Conservation (phyloP, 495 filamentous ascomycete genomes). For the Articulospora tetracladia region DNA sequence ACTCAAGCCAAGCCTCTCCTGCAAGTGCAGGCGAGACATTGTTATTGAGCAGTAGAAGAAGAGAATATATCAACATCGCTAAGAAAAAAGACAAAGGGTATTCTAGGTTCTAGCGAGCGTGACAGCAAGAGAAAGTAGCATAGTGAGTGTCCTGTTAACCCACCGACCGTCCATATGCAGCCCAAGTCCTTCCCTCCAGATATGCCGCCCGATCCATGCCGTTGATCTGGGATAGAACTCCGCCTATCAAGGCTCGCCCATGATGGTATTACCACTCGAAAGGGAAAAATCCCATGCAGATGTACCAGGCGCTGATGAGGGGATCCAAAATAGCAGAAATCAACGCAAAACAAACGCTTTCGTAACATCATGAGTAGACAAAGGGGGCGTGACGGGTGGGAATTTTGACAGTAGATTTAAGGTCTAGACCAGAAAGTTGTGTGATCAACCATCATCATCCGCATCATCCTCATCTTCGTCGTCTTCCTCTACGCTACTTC, state of each 20-base stretch:
- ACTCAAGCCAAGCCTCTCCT: neutral
- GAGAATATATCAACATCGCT: conserved; percentile 17
- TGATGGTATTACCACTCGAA: neutral
- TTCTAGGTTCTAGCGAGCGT: conserved; percentile 26
- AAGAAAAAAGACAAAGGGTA: conserved; percentile 18
- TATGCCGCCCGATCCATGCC: conserved; percentile 3
- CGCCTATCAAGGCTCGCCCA: conserved; percentile 6
- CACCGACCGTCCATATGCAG: conserved; percentile 22
- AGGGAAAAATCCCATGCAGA: neutral
- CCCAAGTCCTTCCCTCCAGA: conserved; percentile 6
- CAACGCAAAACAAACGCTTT: conserved; percentile 25
- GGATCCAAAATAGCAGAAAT: conserved; percentile 6
- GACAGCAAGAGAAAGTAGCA: conserved; percentile 2
- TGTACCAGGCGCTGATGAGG: conserved; percentile 15
- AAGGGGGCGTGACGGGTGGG: conserved; percentile 16
- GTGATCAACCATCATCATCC: conserved; percentile 35
- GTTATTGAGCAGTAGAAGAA: conserved; percentile 12
- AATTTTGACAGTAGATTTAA: neutral
- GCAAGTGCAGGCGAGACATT: neutral
- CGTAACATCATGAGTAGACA: conserved; percentile 27
- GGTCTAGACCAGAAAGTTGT: neutral
- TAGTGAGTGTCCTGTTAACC: conserved; percentile 24
- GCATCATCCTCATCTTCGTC: conserved; percentile 50
- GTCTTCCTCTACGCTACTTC: conserved; percentile 33
- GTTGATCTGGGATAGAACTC: conserved; percentile 10